These are phyloP conservation scores for Trichosporon sp. DNA, from an alignment of 1,284 basidiomycete genomes.

Conservation along the genomic window DNA sequence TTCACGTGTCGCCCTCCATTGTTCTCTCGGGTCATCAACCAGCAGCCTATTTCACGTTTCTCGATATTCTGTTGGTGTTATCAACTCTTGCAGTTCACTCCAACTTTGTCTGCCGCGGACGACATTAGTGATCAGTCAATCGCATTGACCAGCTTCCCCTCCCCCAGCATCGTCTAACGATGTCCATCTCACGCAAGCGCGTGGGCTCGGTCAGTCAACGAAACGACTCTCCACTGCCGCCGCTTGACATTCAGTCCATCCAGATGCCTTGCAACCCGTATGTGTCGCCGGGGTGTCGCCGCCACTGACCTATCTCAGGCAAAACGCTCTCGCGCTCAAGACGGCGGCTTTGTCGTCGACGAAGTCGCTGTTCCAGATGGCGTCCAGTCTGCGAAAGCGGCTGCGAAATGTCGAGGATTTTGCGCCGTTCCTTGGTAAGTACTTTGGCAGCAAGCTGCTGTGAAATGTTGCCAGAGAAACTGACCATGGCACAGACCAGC, in stretches of 20 bases:
- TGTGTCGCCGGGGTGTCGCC: slow-evolving; percentile 27
- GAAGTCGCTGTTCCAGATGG: slow-evolving; percentile 54
- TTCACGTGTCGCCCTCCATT: neutral
- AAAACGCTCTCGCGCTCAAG: slow-evolving; percentile 55
- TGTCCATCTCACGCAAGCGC: slow-evolving; percentile 50
- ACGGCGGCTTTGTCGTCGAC: slow-evolving; percentile 55
- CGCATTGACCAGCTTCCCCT: slow-evolving; percentile 1
- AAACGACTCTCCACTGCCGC: slow-evolving; percentile 44
- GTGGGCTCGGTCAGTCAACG: slow-evolving; percentile 54
- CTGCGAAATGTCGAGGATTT: slow-evolving; percentile 53
- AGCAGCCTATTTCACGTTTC: neutral
- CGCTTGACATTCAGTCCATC: slow-evolving; percentile 53
- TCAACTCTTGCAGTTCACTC: neutral
- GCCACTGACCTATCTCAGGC: slow-evolving; percentile 37
- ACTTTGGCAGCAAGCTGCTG: neutral
- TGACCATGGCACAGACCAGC: slow-evolving; percentile 45
- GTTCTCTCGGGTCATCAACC: neutral
- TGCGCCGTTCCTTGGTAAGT: slow-evolving; percentile 52
- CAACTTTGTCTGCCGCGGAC: neutral
- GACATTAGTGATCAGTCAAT: neutral
- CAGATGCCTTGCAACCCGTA: slow-evolving; percentile 55
- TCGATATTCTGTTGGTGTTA: neutral
- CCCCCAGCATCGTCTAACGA: slow-evolving; percentile 22
- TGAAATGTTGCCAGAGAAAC: neutral
- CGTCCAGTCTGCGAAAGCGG: slow-evolving; percentile 49